Evolutionary conservation across 2,329 filamentous ascomycete genomes (phyloP), one percentile per base, ranked within the genome.

Genomic region (Aureobasidium sp.): DNA sequence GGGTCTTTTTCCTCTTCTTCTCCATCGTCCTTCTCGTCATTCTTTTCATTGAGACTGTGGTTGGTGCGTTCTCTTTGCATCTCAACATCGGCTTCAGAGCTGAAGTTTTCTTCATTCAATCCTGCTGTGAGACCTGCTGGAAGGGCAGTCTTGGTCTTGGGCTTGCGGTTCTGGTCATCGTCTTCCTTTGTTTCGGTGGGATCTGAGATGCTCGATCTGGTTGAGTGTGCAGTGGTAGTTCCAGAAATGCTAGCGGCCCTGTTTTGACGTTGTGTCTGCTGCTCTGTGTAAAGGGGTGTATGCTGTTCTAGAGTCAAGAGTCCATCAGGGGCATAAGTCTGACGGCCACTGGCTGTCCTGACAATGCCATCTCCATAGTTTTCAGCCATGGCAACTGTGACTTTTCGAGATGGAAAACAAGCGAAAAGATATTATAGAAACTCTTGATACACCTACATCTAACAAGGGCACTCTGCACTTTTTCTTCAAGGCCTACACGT

Each of bases 1-100:
- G 66, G 66, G 45, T 70, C 67, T n/a, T 66, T 62, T 20, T 60
- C 61, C 36, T 62, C 61, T 20, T 48, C 52, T 15, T 47, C 42
- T 14, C 36, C 60, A 1, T 36, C 53, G n/a, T 70, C 67, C 34
- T 64, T 62, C 15, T 62, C 53, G 5, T 61, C 59, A 7, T 52
- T 20, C 27, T 53, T 45, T 41, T 62, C 59, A 25, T 42, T 15
- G 12, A 42, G n/a, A 5, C 17, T 42, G 55, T 42, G 29, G 15
- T 44, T 56, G 25, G 25, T 62, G 8, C 36, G 41, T 22, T 36
- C 52, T 25, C 42, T 49, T 42, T 62, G 61, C 61, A 45, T 62
- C 52, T 62, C 61, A 17, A 62, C 49, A 34, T 62, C 61, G 14
- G 52, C 42, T 9, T 55, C 48, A 6, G 47, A n/a, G 22, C 37